phyloP scores from a whole-genome alignment of 129 eudicot genomes.

The Helichrysum umbraculigerum region DNA sequence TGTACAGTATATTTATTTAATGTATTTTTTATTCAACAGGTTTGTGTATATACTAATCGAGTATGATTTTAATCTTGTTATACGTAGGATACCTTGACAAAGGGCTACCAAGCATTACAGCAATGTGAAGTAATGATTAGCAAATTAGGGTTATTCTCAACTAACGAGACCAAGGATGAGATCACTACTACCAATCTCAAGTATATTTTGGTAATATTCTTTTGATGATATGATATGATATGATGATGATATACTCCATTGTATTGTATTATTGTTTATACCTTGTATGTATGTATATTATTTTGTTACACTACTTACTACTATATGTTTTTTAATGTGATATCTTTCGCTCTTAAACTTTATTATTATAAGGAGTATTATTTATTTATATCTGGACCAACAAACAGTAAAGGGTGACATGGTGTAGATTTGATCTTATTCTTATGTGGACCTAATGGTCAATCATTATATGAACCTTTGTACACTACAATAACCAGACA shows the following conservation, averaged over 20 bases:
- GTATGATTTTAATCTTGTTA: not conserved
- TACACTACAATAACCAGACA: not conserved
- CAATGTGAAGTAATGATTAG: conserved; percentile 81
- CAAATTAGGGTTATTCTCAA: conserved; percentile 76
- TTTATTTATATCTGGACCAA: not conserved
- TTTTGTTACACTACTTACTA: not conserved
- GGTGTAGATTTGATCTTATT: not conserved
- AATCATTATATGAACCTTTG: not conserved
- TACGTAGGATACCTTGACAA: conserved; percentile 61
- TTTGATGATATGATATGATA: too few species aligned
- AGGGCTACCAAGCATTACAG: conserved; percentile 67
- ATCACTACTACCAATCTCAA: conserved; percentile 82
- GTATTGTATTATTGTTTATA: not conserved
- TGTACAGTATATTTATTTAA: too few species aligned
- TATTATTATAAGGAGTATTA: too few species aligned
- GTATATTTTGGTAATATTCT: conserved; percentile 65
- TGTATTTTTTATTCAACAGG: too few species aligned
- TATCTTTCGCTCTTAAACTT: not conserved
- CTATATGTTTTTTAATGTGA: not conserved
- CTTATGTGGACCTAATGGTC: not conserved
- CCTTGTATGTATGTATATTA: not conserved
- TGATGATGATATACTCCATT: too few species aligned
- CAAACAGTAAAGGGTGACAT: not conserved
- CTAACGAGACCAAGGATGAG: conserved; percentile 88
- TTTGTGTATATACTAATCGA: not conserved